phyloP scores from a whole-genome alignment of 192 early-diverging fungal genomes.

The Diversispora epigaea region DNA sequence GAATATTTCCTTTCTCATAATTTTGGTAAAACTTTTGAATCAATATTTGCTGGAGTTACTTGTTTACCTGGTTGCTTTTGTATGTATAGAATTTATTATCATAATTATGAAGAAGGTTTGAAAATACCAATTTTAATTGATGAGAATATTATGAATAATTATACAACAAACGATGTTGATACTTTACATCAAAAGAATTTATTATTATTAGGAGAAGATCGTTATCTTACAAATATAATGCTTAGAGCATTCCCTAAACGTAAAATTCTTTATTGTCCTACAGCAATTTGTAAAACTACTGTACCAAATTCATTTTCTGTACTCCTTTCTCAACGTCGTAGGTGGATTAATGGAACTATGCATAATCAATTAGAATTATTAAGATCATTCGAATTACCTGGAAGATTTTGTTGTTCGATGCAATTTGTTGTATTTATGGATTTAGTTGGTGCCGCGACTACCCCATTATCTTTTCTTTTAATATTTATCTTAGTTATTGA shows the following conservation, averaged over 20 bases:
- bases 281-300: slow-evolving; percentile 75
- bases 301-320: slow-evolving; percentile 78
- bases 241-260: slow-evolving; percentile 76
- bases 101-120: slow-evolving; percentile 47
- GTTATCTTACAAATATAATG: slow-evolving; percentile 81
- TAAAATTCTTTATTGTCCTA: slow-evolving; percentile 81
- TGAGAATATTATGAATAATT: slow-evolving; percentile 79
- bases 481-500: not conserved
- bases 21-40: slow-evolving; percentile 71
- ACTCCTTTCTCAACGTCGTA: slow-evolving; percentile 81
- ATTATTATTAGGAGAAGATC: slow-evolving; percentile 79
- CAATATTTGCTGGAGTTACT: slow-evolving; percentile 69
- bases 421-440: slow-evolving; percentile 97
- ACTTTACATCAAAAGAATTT: slow-evolving; percentile 82
- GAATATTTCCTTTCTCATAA: slow-evolving; percentile 79
- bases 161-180: slow-evolving; percentile 72
- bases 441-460: slow-evolving; percentile 84
- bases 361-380: slow-evolving; percentile 85
- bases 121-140: slow-evolving; percentile 80
- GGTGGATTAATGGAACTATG: slow-evolving; percentile 96
- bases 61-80: slow-evolving; percentile 77
- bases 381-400: slow-evolving; percentile 78
- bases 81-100: slow-evolving; percentile 74
- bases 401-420: slow-evolving; percentile 88
- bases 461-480: slow-evolving; percentile 80